A percentile compares a stretch with the other conserved stretches of the same genome.
Evolutionary conservation across 495 filamentous ascomycete genomes (phyloP).

Genomic region (Echria macrotheca): DNA sequence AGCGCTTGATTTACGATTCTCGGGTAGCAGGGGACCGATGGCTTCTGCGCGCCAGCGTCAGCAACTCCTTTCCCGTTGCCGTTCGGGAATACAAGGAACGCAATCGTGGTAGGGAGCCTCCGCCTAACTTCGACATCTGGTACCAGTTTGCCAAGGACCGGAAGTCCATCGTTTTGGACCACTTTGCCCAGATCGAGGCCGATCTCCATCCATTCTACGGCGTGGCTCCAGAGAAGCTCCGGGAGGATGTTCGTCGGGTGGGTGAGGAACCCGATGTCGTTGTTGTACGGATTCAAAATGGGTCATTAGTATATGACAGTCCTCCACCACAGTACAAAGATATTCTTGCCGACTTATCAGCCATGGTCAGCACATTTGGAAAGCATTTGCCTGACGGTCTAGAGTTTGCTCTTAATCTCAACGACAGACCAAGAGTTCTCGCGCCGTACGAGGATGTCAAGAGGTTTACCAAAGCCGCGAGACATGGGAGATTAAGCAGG

Average conservation of each 20-base stretch:
- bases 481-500: constrained; percentile 26
- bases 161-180: constrained; percentile 64
- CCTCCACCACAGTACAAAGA: constrained; percentile 43
- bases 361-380: constrained; percentile 64
- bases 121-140: constrained; percentile 66
- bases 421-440: constrained; percentile 70
- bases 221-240: constrained; percentile 54
- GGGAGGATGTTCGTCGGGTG: constrained; percentile 33
- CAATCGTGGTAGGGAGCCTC: constrained; percentile 52
- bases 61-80: constrained; percentile 48
- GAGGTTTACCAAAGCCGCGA: constrained; percentile 34
- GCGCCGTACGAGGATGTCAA: constrained; percentile 59
- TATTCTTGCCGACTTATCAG: constrained; percentile 55
- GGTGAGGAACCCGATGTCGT: constrained; percentile 34
- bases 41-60: constrained; percentile 40
- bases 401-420: constrained; percentile 75
- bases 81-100: constrained; percentile 54
- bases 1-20: constrained; percentile 46
- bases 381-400: constrained; percentile 64
- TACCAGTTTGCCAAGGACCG: constrained; percentile 62
- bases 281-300: constrained; percentile 42
- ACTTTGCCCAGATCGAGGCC: constrained; percentile 66
- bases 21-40: constrained; percentile 42
- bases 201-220: constrained; percentile 72
- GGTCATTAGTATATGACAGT: constrained; percentile 42